Percentiles rank a stretch among this genome's conserved stretches.
Evolutionary conservation across 345 rosid species (phyloP).

Genomic region (Corchorus capsularis): DNA sequence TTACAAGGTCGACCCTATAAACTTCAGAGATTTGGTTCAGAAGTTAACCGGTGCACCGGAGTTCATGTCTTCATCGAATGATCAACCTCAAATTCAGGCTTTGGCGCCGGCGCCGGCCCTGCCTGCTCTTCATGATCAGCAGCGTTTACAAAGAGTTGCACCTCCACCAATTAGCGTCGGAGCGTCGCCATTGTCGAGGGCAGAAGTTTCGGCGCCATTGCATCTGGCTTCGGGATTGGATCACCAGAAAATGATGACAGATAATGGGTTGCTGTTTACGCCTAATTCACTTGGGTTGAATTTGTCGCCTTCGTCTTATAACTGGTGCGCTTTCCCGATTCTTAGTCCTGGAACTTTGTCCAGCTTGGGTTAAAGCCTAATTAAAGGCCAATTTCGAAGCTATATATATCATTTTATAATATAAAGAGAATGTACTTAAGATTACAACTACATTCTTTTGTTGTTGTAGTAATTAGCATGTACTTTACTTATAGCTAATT

Average conservation of each 20-base stretch:
- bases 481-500: not conserved
- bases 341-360: slow-evolving; percentile 66
- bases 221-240: slow-evolving; percentile 1
- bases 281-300: slow-evolving; percentile 39
- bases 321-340: slow-evolving; percentile 55
- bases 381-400: too few relatives aligned
- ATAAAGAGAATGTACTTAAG: not conserved
- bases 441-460: not conserved
- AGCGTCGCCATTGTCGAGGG: slow-evolving; percentile 18
- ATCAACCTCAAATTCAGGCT: slow-evolving; percentile 16
- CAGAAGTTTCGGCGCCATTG: slow-evolving; percentile 13
- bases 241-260: slow-evolving; percentile 18
- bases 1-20: slow-evolving; percentile 73
- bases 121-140: slow-evolving; percentile 25
- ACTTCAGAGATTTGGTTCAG: slow-evolving; percentile 87
- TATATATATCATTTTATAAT: too few relatives aligned
- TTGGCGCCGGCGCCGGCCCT: not conserved
- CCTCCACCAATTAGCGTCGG: slow-evolving; percentile 49
- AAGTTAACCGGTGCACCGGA: slow-evolving; percentile 69
- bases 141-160: slow-evolving; percentile 39
- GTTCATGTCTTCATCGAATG: not conserved
- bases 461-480: not conserved
- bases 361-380: slow-evolving; percentile 42
- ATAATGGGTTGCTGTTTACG: slow-evolving; percentile 5
- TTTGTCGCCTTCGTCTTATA: slow-evolving; percentile 50